Conservation (phyloP, 177 flowering plant species). For the Tripterygium wilfordii region DNA sequence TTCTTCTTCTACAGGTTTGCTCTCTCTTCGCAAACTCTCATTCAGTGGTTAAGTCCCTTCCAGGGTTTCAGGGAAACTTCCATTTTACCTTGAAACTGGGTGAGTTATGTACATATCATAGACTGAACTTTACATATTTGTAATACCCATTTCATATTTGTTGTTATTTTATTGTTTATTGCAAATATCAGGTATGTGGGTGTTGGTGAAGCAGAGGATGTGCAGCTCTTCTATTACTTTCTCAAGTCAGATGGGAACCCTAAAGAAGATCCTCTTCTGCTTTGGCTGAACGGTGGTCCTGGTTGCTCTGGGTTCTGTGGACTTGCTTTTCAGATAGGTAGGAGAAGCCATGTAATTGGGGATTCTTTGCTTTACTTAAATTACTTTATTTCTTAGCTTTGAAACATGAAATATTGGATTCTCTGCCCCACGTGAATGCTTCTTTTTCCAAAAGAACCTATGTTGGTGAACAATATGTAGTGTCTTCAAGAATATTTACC, state of each 20-base stretch:
- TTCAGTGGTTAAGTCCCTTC: constrained; percentile 11
- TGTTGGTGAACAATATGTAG: constrained; percentile 5
- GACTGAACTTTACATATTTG: background rate
- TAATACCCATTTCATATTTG: background rate
- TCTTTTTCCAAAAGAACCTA: constrained; percentile 11
- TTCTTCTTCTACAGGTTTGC: constrained; percentile 1
- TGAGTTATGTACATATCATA: background rate
- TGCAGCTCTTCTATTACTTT: constrained; percentile 23
- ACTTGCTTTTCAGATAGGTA: constrained; percentile 23
- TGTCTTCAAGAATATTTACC: too few relatives aligned
- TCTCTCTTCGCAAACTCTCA: constrained; percentile 12
- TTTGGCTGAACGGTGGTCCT: constrained; percentile 44
- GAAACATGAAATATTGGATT: background rate
- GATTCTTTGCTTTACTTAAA: too few relatives aligned
- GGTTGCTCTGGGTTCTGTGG: constrained; percentile 27
- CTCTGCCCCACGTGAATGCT: too few relatives aligned
- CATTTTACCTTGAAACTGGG: constrained; percentile 27
- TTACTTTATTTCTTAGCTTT: background rate
- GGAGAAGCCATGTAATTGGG: background rate
- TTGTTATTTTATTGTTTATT: background rate
- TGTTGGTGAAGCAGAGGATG: constrained; percentile 18
- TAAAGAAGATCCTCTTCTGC: constrained; percentile 25
- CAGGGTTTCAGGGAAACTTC: constrained; percentile 18
- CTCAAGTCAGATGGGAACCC: constrained; percentile 20
- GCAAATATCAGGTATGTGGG: constrained; percentile 12